A percentile compares a stretch with the other conserved stretches of the same genome.
These are phyloP conservation scores for Pholiota conissans DNA, from an alignment of 768 basidiomycete species.

Conservation along the genomic window DNA sequence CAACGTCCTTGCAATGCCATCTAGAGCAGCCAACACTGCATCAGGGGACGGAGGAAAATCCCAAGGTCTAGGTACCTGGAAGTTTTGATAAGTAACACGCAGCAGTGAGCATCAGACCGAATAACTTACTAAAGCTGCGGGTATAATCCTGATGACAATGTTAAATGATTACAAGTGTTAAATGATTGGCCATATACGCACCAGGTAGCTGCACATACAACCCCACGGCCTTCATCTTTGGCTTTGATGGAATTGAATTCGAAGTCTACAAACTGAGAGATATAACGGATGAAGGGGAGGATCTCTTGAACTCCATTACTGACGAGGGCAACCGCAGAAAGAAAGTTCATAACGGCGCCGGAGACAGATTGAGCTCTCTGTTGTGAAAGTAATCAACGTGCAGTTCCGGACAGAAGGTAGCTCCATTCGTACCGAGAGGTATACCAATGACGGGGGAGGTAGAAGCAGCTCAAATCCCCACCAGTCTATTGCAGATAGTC, in stretches of 20 bases:
- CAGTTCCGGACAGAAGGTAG: not conserved
- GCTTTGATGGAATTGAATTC: constrained; percentile 67
- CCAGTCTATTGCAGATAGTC: constrained; percentile 59
- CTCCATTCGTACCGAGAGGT: constrained; percentile 51
- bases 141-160: constrained; percentile 59
- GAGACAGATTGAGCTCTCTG: constrained; percentile 64
- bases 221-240: constrained; percentile 71
- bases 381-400: not conserved
- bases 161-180: not conserved
- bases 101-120: not conserved
- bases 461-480: constrained; percentile 85
- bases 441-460: constrained; percentile 65
- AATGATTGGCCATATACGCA: constrained; percentile 27
- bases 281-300: constrained; percentile 82
- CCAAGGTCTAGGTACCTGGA: constrained; percentile 72
- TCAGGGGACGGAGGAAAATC: constrained; percentile 53
- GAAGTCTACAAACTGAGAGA: constrained; percentile 74
- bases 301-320: constrained; percentile 80
- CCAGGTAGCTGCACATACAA: constrained; percentile 92
- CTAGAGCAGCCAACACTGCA: not conserved
- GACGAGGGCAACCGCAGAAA: constrained; percentile 69
- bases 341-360: constrained; percentile 65
- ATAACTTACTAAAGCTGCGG: constrained; percentile 59
- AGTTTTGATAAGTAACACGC: constrained; percentile 1
- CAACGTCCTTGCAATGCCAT: not conserved